Base-by-base conservation (phyloP, 257 asterid species). In the Solanum pennellii region DNA sequence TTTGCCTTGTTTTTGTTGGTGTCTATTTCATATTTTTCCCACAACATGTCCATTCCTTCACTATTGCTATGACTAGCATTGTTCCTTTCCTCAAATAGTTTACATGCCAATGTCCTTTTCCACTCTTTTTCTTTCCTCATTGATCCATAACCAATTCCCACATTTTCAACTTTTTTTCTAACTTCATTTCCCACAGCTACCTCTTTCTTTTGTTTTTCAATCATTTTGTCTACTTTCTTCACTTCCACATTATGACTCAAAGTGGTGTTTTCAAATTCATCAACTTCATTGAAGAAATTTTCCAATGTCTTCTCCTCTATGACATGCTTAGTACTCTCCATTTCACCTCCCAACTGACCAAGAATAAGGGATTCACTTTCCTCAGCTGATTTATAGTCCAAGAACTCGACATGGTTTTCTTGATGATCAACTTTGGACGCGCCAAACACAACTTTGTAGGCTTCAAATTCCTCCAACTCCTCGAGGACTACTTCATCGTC, bases 51-150 rank as follows among this genome's bases (percentile, higher is more conserved):
- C 87, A 86, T 86, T 16, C 87, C 87, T 72, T 86, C 87, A 45
- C 83, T 59, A 13, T 69, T 86, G 65, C 45, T 75, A 86, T 72
- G 44, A 29, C 62, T 85, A 85, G 41, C 12, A 39, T 85, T 85
- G 69, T 82, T 25, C 47, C 87, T 47, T 39, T 86, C 87, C 83
- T 86, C 88, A 65, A 49, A 86, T 1, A 73, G 89, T 86, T 93
- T 95, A 90, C 99, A 92, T 4, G 98, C 99, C 41, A 97, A 66
- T 13, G 99, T 97, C 89, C 98, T 89, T 82, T 90, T 93, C 98
- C 98, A 95, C 86, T 94, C 98, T 49, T 92, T 97, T 68, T 94
- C 96, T 90, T 90, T 94, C 90, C 97, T 95, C 96, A 93, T 93
- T 29, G 98, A 94, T 79, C 98, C 98, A 35, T 87, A 89, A 72